These are phyloP conservation scores for Colletotrichum acutatum DNA, from an alignment of 2,329 filamentous ascomycete species.

Conservation along the genomic window DNA sequence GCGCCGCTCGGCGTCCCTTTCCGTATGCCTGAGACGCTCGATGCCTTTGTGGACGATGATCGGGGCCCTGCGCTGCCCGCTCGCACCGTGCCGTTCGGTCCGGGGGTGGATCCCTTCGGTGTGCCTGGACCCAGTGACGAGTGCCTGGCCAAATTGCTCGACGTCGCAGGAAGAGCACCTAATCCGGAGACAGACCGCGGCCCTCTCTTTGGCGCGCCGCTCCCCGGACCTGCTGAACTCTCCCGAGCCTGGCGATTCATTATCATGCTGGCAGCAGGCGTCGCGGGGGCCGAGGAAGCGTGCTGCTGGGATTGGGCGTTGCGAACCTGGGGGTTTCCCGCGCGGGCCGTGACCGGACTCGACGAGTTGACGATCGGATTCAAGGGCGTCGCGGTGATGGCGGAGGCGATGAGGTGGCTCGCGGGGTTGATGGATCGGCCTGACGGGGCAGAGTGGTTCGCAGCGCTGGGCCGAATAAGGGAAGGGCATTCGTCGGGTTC, in stretches of 20 bases:
- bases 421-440: conserved; percentile 56
- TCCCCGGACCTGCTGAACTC: conserved; percentile 66
- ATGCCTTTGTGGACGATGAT: conserved; percentile 58
- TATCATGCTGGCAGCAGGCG: conserved; percentile 70
- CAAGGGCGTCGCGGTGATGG: conserved; percentile 48
- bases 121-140: conserved; percentile 72
- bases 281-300: conserved; percentile 68
- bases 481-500: conserved; percentile 73
- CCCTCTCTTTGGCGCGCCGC: conserved; percentile 60
- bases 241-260: conserved; percentile 67
- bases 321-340: conserved; percentile 59
- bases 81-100: conserved; percentile 50
- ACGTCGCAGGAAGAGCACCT: conserved; percentile 60
- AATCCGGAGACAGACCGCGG: conserved; percentile 60
- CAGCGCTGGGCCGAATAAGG: conserved; percentile 66
- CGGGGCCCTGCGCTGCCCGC: conserved; percentile 72
- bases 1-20: conserved; percentile 59
- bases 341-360: conserved; percentile 54
- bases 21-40: conserved; percentile 50
- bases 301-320: conserved; percentile 61
- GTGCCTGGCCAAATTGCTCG: conserved; percentile 70
- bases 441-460: conserved; percentile 58
- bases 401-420: conserved; percentile 45
- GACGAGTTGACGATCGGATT: conserved; percentile 51
- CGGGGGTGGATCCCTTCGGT: conserved; percentile 57